These are phyloP conservation scores for Copromyces sp. DNA, from an alignment of 495 filamentous ascomycete genomes.

Conservation along the genomic window DNA sequence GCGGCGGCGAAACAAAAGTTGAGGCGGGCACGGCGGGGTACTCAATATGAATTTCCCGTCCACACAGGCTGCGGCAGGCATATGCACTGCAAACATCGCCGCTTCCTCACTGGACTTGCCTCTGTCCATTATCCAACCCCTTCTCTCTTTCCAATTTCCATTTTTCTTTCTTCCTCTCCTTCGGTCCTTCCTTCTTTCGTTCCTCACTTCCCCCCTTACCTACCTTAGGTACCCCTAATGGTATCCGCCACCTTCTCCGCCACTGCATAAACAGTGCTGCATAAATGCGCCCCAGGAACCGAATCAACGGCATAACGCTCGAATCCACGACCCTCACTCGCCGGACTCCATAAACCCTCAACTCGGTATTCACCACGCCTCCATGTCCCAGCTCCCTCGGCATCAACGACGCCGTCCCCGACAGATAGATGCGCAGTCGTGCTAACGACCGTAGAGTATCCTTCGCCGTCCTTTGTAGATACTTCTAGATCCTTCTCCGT, in stretches of 20 bases:
- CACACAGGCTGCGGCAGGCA: no score
- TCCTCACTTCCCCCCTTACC: no score
- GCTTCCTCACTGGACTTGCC: no score
- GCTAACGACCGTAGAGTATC: constrained; percentile 6
- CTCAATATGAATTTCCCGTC: no score
- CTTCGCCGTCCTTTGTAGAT: constrained; percentile 13
- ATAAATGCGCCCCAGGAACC: constrained; percentile 31
- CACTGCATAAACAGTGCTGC: constrained; percentile 42
- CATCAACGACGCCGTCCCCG: constrained; percentile 38
- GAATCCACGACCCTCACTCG: constrained; percentile 37
- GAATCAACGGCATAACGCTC: constrained; percentile 37
- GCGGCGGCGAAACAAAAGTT: no score
- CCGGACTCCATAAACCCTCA: constrained; percentile 37
- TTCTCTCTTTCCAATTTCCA: no score
- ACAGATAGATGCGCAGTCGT: constrained; percentile 20
- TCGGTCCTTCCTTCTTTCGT: no score
- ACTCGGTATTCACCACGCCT: constrained; percentile 37
- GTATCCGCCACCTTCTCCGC: constrained; percentile 46
- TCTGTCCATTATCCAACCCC: no score
- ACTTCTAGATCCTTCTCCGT: constrained; percentile 8
- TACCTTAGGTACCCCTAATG: constrained; percentile 22
- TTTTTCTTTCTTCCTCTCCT: no score
- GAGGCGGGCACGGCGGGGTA: no score
- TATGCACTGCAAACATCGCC: no score
- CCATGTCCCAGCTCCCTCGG: constrained; percentile 16